These are phyloP conservation scores for Nemania abortiva DNA, from an alignment of 2,329 filamentous ascomycete genomes.

Conservation along the genomic window DNA sequence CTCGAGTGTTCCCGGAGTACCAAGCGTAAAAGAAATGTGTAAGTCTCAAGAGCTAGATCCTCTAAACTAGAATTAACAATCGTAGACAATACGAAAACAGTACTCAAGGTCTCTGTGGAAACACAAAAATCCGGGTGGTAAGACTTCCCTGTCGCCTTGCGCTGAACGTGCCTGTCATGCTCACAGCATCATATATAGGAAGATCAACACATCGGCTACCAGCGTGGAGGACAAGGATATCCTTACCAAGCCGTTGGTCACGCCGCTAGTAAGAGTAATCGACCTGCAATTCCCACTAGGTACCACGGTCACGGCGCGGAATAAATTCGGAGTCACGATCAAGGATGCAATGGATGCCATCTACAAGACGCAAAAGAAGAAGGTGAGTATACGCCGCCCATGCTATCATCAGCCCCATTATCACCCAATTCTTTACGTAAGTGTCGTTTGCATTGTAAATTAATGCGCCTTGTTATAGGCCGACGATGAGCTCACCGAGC, in stretches of 20 bases:
- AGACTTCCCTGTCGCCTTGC: constrained; percentile 51
- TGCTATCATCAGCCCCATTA: not conserved
- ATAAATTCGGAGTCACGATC: constrained; percentile 94
- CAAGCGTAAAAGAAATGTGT: constrained; percentile 90
- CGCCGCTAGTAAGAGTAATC: constrained; percentile 90
- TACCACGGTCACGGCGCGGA: constrained; percentile 87
- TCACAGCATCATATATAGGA: constrained; percentile 69
- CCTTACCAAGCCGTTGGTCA: constrained; percentile 83
- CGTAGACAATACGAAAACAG: constrained; percentile 78
- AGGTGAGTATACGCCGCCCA: constrained; percentile 66
- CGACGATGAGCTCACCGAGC: constrained; percentile 89
- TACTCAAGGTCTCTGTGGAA: constrained; percentile 80
- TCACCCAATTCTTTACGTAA: not conserved
- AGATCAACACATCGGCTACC: constrained; percentile 87
- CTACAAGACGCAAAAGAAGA: constrained; percentile 96
- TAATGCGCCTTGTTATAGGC: constrained; percentile 63
- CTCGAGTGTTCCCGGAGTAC: constrained; percentile 78
- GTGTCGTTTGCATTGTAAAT: not conserved
- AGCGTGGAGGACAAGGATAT: constrained; percentile 85
- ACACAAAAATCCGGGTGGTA: constrained; percentile 92
- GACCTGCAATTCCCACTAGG: constrained; percentile 92
- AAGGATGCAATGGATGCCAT: constrained; percentile 97
- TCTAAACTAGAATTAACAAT: constrained; percentile 14
- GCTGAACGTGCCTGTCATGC: constrained; percentile 23
- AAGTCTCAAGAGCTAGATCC: constrained; percentile 53